A percentile compares a stretch with the other conserved stretches of the same genome.
Conservation (phyloP, 306 rosid species). For the Quercus glauca region DNA sequence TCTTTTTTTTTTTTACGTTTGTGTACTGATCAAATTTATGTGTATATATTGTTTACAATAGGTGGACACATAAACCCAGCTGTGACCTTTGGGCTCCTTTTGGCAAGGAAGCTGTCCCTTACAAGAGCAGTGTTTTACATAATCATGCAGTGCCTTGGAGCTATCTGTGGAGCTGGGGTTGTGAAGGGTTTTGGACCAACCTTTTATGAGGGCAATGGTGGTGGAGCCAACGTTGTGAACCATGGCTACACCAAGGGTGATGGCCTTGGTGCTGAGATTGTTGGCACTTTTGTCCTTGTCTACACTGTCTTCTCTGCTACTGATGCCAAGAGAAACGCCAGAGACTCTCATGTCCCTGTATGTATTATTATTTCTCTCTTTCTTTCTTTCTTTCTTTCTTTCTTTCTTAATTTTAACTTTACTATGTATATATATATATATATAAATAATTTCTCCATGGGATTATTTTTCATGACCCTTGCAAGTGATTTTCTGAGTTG, state of each 20-base stretch:
- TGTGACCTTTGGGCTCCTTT: slow-evolving; percentile 77
- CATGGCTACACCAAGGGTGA: slow-evolving; percentile 85
- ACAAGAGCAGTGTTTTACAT: slow-evolving; percentile 82
- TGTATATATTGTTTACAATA: slow-evolving; percentile 20
- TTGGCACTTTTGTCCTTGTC: slow-evolving; percentile 93
- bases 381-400: background rate
- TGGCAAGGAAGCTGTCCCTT: slow-evolving; percentile 84
- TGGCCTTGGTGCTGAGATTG: slow-evolving; percentile 86
- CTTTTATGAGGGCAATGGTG: slow-evolving; percentile 40
- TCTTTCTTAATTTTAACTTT: background rate
- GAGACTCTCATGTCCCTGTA: slow-evolving; percentile 96
- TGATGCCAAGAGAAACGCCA: slow-evolving; percentile 86
- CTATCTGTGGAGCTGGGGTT: slow-evolving; percentile 88
- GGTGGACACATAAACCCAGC: slow-evolving; percentile 98
- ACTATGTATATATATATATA: too few relatives aligned
- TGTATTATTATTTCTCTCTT: background rate
- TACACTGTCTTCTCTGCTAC: slow-evolving; percentile 97
- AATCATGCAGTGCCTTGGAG: slow-evolving; percentile 85
- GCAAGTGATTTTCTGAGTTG: background rate
- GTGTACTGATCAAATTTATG: background rate
- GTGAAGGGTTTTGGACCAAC: slow-evolving; percentile 71
- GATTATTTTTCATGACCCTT: background rate
- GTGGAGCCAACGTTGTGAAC: slow-evolving; percentile 71
- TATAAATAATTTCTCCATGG: too few relatives aligned
- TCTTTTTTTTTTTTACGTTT: background rate